Conservation (phyloP, 352 stramenopile species). For the Pythium sukuiense region DNA sequence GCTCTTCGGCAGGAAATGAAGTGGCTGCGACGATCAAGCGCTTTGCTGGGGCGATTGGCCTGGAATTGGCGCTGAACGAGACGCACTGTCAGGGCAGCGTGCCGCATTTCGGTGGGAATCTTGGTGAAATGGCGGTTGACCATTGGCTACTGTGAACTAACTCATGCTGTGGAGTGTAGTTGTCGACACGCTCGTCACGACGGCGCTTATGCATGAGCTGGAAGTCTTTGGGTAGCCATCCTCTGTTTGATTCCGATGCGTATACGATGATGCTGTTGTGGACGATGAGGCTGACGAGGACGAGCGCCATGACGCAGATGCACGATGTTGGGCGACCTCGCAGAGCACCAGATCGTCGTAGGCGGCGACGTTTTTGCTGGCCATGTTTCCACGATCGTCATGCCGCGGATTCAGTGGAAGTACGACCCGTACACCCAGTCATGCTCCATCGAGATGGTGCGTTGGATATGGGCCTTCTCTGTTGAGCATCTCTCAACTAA, state of each 20-base stretch:
- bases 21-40: slow-evolving; percentile 15
- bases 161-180: slow-evolving; percentile 9
- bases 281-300: not conserved
- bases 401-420: slow-evolving; percentile 26
- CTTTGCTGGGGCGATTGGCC: slow-evolving; percentile 9
- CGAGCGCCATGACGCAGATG: slow-evolving; percentile 14
- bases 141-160: too few species aligned
- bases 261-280: not conserved
- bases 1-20: slow-evolving; percentile 5
- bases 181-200: slow-evolving; percentile 28
- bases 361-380: slow-evolving; percentile 13
- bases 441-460: slow-evolving; percentile 21
- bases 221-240: slow-evolving; percentile 21
- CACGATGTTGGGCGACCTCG: slow-evolving; percentile 20
- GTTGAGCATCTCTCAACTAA: too few species aligned
- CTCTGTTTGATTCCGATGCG: not conserved
- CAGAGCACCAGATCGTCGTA: slow-evolving; percentile 28
- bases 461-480: too few species aligned
- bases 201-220: slow-evolving; percentile 30
- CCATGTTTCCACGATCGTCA: slow-evolving; percentile 23
- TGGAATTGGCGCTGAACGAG: slow-evolving; percentile 11
- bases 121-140: not conserved
- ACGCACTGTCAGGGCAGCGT: slow-evolving; percentile 15
- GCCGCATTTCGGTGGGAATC: slow-evolving; percentile 17
- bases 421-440: slow-evolving; percentile 17